These are phyloP conservation scores for Penicillium occitanis DNA, from an alignment of 2,329 filamentous ascomycete species.

Conservation along the genomic window DNA sequence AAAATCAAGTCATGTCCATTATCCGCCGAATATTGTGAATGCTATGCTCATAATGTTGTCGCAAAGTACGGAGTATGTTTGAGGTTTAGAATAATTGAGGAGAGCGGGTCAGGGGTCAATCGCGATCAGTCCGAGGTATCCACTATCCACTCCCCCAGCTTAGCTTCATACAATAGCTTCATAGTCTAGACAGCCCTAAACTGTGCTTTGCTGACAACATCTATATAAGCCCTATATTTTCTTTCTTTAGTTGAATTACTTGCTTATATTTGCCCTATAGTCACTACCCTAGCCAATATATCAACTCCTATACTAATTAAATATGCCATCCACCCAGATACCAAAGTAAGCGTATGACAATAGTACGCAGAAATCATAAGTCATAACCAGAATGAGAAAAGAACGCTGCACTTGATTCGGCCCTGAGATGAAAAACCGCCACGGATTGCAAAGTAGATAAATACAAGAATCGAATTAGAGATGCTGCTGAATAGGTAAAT, in stretches of 20 bases:
- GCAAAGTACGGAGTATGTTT: too few relatives aligned
- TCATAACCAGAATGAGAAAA: not conserved
- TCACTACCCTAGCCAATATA: not conserved
- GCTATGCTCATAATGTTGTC: not conserved
- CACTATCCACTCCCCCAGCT: not conserved
- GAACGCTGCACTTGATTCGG: constrained; percentile 4
- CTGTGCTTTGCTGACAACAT: not conserved
- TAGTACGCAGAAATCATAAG: constrained; percentile 7
- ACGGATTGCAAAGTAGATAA: constrained; percentile 5
- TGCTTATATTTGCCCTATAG: not conserved
- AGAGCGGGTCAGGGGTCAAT: not conserved
- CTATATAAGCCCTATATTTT: not conserved
- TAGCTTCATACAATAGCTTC: not conserved
- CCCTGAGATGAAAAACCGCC: not conserved
- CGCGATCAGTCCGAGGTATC: not conserved
- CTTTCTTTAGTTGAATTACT: not conserved
- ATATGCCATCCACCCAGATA: not conserved
- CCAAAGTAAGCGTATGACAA: not conserved
- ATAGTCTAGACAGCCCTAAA: not conserved
- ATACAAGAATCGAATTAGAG: constrained; percentile 8
- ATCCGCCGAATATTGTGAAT: not conserved
- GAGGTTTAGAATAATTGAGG: not conserved
- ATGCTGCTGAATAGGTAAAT: not conserved
- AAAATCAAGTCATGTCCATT: not conserved
- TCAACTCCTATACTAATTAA: not conserved